Evolutionary conservation across 2,329 filamentous ascomycete genomes (phyloP), one percentile per base, ranked within the genome.

Genomic region (Tolypocladium ovalisporum): DNA sequence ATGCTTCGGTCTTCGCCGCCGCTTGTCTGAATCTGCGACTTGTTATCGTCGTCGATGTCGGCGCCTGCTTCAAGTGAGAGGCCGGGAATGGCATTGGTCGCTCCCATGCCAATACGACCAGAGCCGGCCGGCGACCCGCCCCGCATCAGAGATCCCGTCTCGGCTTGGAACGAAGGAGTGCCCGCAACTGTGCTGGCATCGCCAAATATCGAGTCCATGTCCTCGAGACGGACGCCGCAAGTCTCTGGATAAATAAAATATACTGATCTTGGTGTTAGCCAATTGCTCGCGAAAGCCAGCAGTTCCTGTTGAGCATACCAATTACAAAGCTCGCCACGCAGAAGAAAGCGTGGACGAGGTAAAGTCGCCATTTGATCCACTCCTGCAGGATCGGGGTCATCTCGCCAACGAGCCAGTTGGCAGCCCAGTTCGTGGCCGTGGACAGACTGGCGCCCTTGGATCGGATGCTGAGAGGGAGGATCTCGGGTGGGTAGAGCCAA

Each of bases 401-500:
- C 73, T 96, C 90, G 63, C 94, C 94, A 4, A 97, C 94, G 32
- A 97, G 78, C 89, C 91, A 99, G 74, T 99, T 99, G 74, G 94
- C 96, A 1, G 93, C 91, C 94, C 94, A 99, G 70, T 99, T 99
- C 36, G 92, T 87, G 22, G 94, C 94, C 1, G 94, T 97, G 60
- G 93, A 97, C 70, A 99, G 75, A 80, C 91, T 96, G 56, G 94
- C 93, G 60, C 94, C 94, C 79, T 97, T 97, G 59, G 93, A 96
- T 66, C 94, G 87, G 69, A 97, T 97, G 77, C 91, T 97, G 60
- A 99, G 79, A 5, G 94, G 94, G 49, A 99, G 79, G 61, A 99
- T 99, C 79, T 99, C 94, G n/a, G 94, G 94, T 17, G 94, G 94
- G 71, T 97, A 97, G 19, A 99, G 78, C 94, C 94, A 99, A 10